Base-by-base conservation (phyloP, 2,329 filamentous ascomycete genomes). In the Setomelanomma holmii region DNA sequence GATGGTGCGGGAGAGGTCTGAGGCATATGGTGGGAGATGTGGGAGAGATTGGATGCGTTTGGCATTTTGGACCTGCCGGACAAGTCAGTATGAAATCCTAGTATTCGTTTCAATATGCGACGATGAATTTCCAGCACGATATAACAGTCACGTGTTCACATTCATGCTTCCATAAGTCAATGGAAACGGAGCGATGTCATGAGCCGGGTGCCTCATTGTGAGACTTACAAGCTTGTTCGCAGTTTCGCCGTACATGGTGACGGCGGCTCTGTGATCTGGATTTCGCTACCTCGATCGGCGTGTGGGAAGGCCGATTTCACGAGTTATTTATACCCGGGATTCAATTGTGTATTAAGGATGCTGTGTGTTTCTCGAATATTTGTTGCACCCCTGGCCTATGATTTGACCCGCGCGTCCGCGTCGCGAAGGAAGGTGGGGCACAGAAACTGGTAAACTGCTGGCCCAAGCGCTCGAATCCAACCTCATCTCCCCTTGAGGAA, bases 11-110 rank as follows among this genome's bases (percentile, higher is more conserved):
- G 98, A 91, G 39, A 96, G 84, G 71, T 98, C 95, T 22, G 92
- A 89, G 76, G 96, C 92, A 74, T 98, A 98, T 3, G 92, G 88
- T 1, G 95, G 95, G 2, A 99, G 84, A 72, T 96, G 87, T 24
- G 87, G 80, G 49, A 99, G 85, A 60, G 90, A 89, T 76, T 95
- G 91, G 16, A 90, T 96, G 72, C 95, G 87, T 82, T 98, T 98
- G 74, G 95, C 95, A 81, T 98, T 90, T 80, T 93, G 89, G 65
- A 96, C 93, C 91, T 96, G 59, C n/a, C n/a, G n/a, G n/a, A n/a
- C n/a, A n/a, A n/a, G n/a, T n/a, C n/a, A n/a, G n/a, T n/a, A n/a
- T n/a, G n/a, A n/a, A n/a, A n/a, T n/a, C n/a, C n/a, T n/a, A n/a
- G n/a, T n/a, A n/a, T n/a, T n/a, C n/a, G n/a, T n/a, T n/a, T n/a